Evolutionary conservation across 305 asterid species (phyloP).

Genomic region (Fraxinus platypoda): DNA sequence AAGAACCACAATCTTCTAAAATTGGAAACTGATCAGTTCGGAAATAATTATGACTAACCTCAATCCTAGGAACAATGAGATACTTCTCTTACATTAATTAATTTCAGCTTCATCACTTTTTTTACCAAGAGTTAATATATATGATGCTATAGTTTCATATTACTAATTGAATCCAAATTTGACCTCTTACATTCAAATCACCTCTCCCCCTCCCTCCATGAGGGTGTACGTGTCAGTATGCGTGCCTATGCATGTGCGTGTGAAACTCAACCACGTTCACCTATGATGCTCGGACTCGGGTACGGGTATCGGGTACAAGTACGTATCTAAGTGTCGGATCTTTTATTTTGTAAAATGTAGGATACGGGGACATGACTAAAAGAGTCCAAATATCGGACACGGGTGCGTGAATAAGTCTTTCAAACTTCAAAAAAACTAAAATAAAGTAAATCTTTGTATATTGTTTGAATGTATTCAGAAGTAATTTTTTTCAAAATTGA

Average conservation of each 20-base stretch:
- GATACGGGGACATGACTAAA: no score
- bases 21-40: not conserved
- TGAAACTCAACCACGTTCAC: not conserved
- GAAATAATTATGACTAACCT: not conserved
- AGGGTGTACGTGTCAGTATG: not conserved
- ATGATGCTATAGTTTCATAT: not conserved
- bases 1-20: not conserved
- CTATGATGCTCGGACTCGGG: no score
- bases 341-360: no score
- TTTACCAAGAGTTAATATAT: not conserved
- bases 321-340: no score
- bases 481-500: no score
- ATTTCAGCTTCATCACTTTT: not conserved
- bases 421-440: no score
- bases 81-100: not conserved
- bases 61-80: not conserved
- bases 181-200: not conserved
- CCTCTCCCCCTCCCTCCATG: not conserved
- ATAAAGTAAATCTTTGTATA: no score
- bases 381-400: no score
- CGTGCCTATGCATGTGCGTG: not conserved
- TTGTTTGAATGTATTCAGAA: no score
- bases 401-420: no score
- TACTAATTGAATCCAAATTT: not conserved
- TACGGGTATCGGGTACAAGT: no score